Evolutionary conservation across 164 flowering plant genomes (phyloP).

Genomic region (Aristolochia contorta): DNA sequence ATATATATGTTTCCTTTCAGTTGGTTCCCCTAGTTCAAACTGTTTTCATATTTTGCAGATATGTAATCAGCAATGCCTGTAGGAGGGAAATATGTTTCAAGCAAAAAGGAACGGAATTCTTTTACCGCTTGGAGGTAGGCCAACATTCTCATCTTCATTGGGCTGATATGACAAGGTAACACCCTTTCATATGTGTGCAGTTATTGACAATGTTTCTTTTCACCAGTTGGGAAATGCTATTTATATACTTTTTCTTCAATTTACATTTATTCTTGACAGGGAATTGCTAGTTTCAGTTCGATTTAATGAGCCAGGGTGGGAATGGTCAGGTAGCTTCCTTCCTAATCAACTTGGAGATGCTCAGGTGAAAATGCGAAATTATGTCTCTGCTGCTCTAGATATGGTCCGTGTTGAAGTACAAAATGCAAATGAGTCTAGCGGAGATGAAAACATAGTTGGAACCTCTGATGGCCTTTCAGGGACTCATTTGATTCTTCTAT

Average conservation of each 20-base stretch:
- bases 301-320: constrained; percentile 87
- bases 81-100: constrained; percentile 59
- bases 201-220: not conserved
- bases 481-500: constrained; percentile 75
- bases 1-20: no score
- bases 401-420: constrained; percentile 87
- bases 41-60: constrained; percentile 38
- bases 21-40: no score
- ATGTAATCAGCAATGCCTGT: constrained; percentile 86
- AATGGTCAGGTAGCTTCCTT: constrained; percentile 96
- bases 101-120: constrained; percentile 76
- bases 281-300: constrained; percentile 77
- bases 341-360: constrained; percentile 94
- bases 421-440: constrained; percentile 66
- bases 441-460: constrained; percentile 62
- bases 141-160: constrained; percentile 79
- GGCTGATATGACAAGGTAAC: constrained; percentile 67
- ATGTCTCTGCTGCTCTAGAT: constrained; percentile 43
- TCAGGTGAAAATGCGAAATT: constrained; percentile 79
- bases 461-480: constrained; percentile 68
- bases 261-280: constrained; percentile 32
- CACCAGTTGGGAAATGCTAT: not conserved
- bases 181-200: not conserved
- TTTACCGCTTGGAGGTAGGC: constrained; percentile 44
- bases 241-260: not conserved